Base-by-base conservation (phyloP, 805 yeast genomes). In the Monosporozyma servazzii region DNA sequence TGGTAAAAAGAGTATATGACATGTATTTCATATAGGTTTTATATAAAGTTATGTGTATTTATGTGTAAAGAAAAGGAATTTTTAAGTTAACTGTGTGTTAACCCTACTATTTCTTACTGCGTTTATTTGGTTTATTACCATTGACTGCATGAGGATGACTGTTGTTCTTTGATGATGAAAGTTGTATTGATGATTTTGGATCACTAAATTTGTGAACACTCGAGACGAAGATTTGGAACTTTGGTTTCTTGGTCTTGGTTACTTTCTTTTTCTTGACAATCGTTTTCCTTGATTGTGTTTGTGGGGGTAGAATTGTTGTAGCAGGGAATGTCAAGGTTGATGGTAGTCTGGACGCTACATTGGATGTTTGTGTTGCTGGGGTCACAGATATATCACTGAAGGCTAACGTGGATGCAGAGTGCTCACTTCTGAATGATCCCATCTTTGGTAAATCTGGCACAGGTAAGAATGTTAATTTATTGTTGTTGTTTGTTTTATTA, bases 181-280 rank as follows among this genome's bases (percentile, higher is more conserved):
- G 11, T 20, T 53, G 50, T 1, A 50, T 20, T 20, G 49, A 25
- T 36, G 47, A 27, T 18, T 52, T 55, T 15, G 55, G 45, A 17
- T 57, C 56, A 51, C 61, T 65, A 52, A 67, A 67, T 39, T 61
- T 60, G 36, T 65, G 63, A 13, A 68, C 61, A 49, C 65, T 62
- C 7, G 71, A 66, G 29, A 67, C 68, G 43, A 67, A 65, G 4
- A 67, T 66, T 54, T 67, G 71, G 43, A 67, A 67, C 51, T 65
- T 64, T 9, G 68, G 66, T 50, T 65, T 63, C 50, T 60, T 64
- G 17, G 57, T 57, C 33, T 56, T 49, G 3, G 47, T 53, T 44
- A 57, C 60, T 42, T 61, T 64, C 10, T 52, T 54, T 23, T 47
- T 47, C 43, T 36, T 23, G 41, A 49, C 31, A 25, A 40, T 41